Conservation (phyloP, 371 early-diverging fungal genomes). For the Mucor indicus region DNA sequence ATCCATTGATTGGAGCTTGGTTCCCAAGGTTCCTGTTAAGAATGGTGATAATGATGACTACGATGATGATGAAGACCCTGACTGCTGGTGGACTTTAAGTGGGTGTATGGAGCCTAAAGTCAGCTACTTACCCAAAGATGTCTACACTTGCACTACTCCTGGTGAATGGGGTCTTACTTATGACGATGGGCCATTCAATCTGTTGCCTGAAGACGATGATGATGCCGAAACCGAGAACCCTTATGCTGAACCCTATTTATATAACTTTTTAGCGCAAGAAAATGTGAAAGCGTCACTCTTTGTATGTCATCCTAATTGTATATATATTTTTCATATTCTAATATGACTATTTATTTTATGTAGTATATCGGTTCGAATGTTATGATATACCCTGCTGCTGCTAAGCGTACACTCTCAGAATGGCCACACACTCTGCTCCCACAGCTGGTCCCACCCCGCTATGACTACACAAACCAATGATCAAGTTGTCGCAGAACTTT, state of each 20-base stretch:
- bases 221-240: slow-evolving; percentile 10
- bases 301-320: slow-evolving; percentile 20
- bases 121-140: slow-evolving; percentile 19
- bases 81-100: slow-evolving; percentile 29
- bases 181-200: slow-evolving; percentile 30
- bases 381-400: slow-evolving; percentile 18
- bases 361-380: slow-evolving; percentile 29
- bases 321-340: too few species aligned
- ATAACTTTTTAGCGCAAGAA: slow-evolving; percentile 31
- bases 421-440: slow-evolving; percentile 29
- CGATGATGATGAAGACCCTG: slow-evolving; percentile 14
- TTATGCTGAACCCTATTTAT: slow-evolving; percentile 38
- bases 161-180: slow-evolving; percentile 31
- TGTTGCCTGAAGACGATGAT: slow-evolving; percentile 11
- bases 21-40: slow-evolving; percentile 35
- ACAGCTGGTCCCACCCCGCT: slow-evolving; percentile 57
- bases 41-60: not conserved
- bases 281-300: slow-evolving; percentile 21
- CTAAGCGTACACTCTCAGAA: slow-evolving; percentile 20
- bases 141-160: slow-evolving; percentile 16
- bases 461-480: slow-evolving; percentile 54
- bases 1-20: slow-evolving; percentile 41
- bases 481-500: slow-evolving; percentile 54
- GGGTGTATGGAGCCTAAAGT: slow-evolving; percentile 19
- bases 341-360: too few species aligned